Evolutionary conservation across 2,329 filamentous ascomycete genomes (phyloP), one percentile per base, ranked within the genome.

Genomic region (Aspergillus quadrilineatus): DNA sequence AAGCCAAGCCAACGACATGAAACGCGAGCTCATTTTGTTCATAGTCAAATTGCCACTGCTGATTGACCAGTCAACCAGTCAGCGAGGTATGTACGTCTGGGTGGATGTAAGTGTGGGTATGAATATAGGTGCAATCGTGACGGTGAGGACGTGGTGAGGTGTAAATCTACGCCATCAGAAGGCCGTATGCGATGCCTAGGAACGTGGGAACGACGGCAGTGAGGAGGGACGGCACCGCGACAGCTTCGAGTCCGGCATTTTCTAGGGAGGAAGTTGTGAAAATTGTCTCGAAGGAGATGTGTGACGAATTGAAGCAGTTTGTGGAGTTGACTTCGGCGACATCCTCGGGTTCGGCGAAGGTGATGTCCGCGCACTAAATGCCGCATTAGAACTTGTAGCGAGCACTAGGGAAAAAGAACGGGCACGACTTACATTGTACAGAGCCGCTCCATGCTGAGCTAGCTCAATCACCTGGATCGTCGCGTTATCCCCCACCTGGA

Each of bases 401-500:
- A 22, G 22, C 22, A 22, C 22, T 22, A 22, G 12, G 15, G 14
- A 14, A 37, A 14, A 5, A 37, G 34, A 8, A 6, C 4, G n/a
- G 2, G 7, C 6, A 22, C 1, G 17, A 10, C 87, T 64, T 79
- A 92, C 89, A 59, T 89, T 92, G 70, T 88, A 96, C 39, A 97
- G 74, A 4, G 89, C 82, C 1, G 90, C 92, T 3, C 92, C 92
- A 69, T 96, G 92, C 58, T 90, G 79, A 12, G 92, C 92, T 6
- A 85, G 76, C 79, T 96, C 90, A 28, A 97, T 86, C 3, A 96
- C 75, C 70, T 97, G 92, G 56, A 97, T 94, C 0, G 92, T 96
- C 26, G 91, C 92, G 69, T 89, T 87, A 76, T 96, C 89, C n/a
- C 94, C 94, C 0, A 87, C 77, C 48, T 89, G 86, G 46, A 91